These are phyloP conservation scores for Penstemon davidsonii DNA, from an alignment of 257 asterid species.

Conservation along the genomic window DNA sequence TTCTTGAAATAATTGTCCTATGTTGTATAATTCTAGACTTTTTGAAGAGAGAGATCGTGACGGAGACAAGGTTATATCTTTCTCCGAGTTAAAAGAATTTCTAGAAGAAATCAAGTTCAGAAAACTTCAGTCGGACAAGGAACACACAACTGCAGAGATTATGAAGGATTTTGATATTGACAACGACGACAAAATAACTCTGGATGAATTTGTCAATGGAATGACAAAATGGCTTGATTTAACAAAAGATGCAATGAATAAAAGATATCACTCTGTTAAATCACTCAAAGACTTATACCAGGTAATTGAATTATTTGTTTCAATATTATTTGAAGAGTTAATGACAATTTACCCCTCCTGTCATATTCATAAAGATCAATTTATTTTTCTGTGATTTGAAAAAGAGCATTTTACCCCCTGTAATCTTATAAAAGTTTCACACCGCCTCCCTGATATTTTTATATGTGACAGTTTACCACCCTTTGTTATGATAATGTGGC, in stretches of 20 bases:
- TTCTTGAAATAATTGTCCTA: background rate
- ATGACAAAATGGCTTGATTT: conserved; percentile 59
- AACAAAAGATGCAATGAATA: conserved; percentile 50
- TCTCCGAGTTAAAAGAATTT: conserved; percentile 45
- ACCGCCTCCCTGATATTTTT: no score
- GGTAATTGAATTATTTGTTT: conserved; percentile 23
- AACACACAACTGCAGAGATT: conserved; percentile 37
- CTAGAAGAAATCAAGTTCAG: conserved; percentile 40
- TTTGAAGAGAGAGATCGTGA: conserved; percentile 48
- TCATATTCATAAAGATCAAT: no score
- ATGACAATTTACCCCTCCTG: no score
- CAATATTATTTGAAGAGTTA: no score
- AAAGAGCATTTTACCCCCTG: no score
- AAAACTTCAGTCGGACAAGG: conserved; percentile 32
- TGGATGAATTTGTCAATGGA: conserved; percentile 57
- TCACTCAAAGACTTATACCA: conserved; percentile 49
- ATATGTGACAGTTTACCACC: no score
- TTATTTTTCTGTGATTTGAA: no score
- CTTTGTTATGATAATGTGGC: no score
- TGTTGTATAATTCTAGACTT: conserved; percentile 29
- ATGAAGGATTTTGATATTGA: conserved; percentile 48
- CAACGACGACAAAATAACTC: conserved; percentile 44
- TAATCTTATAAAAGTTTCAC: no score
- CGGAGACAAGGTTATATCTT: conserved; percentile 44
- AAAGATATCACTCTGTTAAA: conserved; percentile 43